These are phyloP conservation scores for Kluyveromyces starmeri DNA, from an alignment of 805 yeast species.

Conservation along the genomic window DNA sequence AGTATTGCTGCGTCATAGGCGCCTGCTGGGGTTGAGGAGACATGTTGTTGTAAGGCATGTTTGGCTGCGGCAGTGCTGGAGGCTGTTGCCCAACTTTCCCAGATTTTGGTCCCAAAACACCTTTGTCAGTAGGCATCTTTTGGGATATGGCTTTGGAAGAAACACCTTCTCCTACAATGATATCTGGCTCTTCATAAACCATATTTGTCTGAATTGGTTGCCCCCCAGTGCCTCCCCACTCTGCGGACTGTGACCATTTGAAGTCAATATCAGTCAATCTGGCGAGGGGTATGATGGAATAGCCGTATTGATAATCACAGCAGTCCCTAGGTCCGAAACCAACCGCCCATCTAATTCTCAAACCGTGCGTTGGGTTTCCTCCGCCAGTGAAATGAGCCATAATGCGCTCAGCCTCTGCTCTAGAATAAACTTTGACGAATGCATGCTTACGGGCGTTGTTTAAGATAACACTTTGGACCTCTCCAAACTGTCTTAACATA, in stretches of 20 bases:
- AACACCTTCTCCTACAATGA: slow-evolving; percentile 90
- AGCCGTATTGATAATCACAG: slow-evolving; percentile 88
- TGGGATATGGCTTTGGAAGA: slow-evolving; percentile 85
- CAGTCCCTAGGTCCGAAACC: slow-evolving; percentile 99
- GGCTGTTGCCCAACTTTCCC: slow-evolving; percentile 43
- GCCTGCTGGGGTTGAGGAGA: slow-evolving; percentile 29
- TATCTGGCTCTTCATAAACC: slow-evolving; percentile 94
- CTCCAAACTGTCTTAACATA: slow-evolving; percentile 75
- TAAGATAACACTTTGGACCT: slow-evolving; percentile 82
- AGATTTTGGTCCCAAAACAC: slow-evolving; percentile 79
- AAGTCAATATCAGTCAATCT: slow-evolving; percentile 91
- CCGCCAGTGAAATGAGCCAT: slow-evolving; percentile 63
- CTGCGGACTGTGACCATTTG: slow-evolving; percentile 81
- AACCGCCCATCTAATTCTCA: slow-evolving; percentile 97
- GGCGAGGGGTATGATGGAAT: slow-evolving; percentile 75
- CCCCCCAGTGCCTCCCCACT: slow-evolving; percentile 97
- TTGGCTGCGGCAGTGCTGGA: slow-evolving; percentile 23
- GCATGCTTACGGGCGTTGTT: slow-evolving; percentile 91
- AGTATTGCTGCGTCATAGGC: slow-evolving; percentile 4
- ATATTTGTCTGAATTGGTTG: slow-evolving; percentile 68
- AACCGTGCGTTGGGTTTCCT: slow-evolving; percentile 38
- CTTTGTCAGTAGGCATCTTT: slow-evolving; percentile 86
- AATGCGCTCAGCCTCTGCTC: slow-evolving; percentile 84
- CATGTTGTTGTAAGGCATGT: slow-evolving; percentile 17
- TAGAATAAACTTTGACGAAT: slow-evolving; percentile 85